phyloP scores from a whole-genome alignment of 495 filamentous ascomycete genomes.

The Eremomyces bilateralis region DNA sequence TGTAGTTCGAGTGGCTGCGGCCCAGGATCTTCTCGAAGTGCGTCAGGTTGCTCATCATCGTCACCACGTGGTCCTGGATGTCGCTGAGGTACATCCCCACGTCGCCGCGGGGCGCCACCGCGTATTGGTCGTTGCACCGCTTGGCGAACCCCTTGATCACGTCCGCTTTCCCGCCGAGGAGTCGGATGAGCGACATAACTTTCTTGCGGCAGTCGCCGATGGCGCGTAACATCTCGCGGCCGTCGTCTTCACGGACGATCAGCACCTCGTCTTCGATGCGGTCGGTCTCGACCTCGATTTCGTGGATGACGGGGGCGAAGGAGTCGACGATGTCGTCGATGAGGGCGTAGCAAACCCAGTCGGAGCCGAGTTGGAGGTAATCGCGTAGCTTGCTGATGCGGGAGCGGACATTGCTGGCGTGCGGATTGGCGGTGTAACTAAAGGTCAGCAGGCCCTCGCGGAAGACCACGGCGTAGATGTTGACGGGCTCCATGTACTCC shows the following conservation, averaged over 20 bases:
- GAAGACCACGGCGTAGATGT: slow-evolving; percentile 93
- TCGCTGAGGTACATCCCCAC: slow-evolving; percentile 91
- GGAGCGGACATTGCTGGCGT: slow-evolving; percentile 72
- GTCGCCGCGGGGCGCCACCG: slow-evolving; percentile 80
- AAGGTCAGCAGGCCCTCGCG: slow-evolving; percentile 88
- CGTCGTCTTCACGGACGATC: slow-evolving; percentile 72
- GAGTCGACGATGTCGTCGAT: slow-evolving; percentile 94
- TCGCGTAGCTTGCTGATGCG: slow-evolving; percentile 83
- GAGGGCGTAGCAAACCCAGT: slow-evolving; percentile 91
- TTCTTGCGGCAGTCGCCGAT: slow-evolving; percentile 85
- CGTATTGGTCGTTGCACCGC: slow-evolving; percentile 91
- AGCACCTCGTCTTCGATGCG: slow-evolving; percentile 89
- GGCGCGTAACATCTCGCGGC: slow-evolving; percentile 59
- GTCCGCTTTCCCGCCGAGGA: slow-evolving; percentile 89
- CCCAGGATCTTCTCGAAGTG: slow-evolving; percentile 97
- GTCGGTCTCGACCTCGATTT: slow-evolving; percentile 74
- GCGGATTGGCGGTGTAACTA: slow-evolving; percentile 64
- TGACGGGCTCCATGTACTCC: slow-evolving; percentile 66
- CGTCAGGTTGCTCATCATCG: slow-evolving; percentile 87
- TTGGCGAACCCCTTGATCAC: slow-evolving; percentile 95
- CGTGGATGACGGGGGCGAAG: slow-evolving; percentile 72
- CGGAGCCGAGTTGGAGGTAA: slow-evolving; percentile 75
- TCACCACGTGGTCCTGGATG: slow-evolving; percentile 97
- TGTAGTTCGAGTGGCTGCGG: slow-evolving; percentile 85
- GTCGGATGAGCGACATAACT: slow-evolving; percentile 78